Base-by-base conservation (phyloP, 345 rosid genomes). In the Lumnitzera racemosa region DNA sequence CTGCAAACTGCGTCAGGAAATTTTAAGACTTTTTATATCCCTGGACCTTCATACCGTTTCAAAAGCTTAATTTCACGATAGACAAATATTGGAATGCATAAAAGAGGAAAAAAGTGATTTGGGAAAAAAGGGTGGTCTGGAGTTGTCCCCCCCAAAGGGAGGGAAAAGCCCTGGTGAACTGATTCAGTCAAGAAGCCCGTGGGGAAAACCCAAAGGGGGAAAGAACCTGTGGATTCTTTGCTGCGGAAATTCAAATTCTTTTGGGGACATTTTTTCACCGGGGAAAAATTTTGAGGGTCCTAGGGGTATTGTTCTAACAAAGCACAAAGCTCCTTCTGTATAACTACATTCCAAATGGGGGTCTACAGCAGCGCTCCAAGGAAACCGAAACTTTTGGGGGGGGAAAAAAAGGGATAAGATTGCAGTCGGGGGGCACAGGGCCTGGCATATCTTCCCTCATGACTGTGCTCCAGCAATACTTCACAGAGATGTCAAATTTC, bases 101-200 rank as follows among this genome's bases (percentile, higher is more conserved):
- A 72, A 76, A 57, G 96, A 87, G 46, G 97, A n/a, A 94, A 57
- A 94, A 94, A 69, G 82, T 85, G 61, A 83, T 94, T 31, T 97
- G 99, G n/a, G n/a, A n/a, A n/a, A 13, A 87, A 94, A 81, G 97
- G 99, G 9, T 89, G 96, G 65, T 94, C 99, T 0, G 99, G 99
- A 13, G 61, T 87, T 15, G 99, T 94, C 15, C 87, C 85, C 74
- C n/a, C n/a, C n/a, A n/a, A 89, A 70, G 78, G 96, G 88, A 0
- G n/a, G n/a, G 99, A 89, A 53, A 82, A 81, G 85, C 89, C 96
- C 0, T 27, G 96, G 96, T 46, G 96, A 87, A 55, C 46, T 72
- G 66, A 71, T 94, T 48, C 96, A 0, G 99, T 89, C 12, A 94
- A 94, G 64, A 94, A 94, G 72, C 95, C n/a, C n/a, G n/a, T 94